Conservation (phyloP, 768 basidiomycete genomes). For the Boletus insuetus region DNA sequence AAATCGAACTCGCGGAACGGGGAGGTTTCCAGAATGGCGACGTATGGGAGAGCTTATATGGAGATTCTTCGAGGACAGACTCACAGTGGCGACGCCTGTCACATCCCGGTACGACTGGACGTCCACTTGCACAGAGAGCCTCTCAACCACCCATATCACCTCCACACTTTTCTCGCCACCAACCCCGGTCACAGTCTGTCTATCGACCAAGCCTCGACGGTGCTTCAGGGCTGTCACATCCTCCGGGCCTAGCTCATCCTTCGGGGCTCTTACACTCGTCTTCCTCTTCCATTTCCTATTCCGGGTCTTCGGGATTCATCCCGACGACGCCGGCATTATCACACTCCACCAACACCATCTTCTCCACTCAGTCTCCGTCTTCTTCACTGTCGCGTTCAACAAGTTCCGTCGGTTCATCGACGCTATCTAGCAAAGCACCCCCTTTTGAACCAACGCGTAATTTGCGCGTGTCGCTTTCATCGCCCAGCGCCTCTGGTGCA, state of each 20-base stretch:
- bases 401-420: constrained; percentile 34
- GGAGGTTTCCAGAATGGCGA: constrained; percentile 22
- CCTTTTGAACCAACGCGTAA: constrained; percentile 51
- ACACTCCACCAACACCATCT: constrained; percentile 15
- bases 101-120: constrained; percentile 30
- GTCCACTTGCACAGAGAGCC: constrained; percentile 16
- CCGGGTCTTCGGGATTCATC: constrained; percentile 16
- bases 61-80: constrained; percentile 17
- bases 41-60: constrained; percentile 11
- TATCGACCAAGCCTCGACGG: constrained; percentile 21
- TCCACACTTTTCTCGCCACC: constrained; percentile 26
- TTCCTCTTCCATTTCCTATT: constrained; percentile 16
- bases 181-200: constrained; percentile 24
- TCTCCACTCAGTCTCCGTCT: constrained; percentile 19
- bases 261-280: constrained; percentile 10
- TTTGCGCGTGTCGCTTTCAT: constrained; percentile 24
- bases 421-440: constrained; percentile 50
- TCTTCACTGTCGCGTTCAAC: constrained; percentile 29
- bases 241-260: constrained; percentile 16
- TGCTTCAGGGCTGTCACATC: constrained; percentile 10
- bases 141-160: constrained; percentile 24
- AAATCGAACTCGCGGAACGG: constrained; percentile 47
- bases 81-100: constrained; percentile 25
- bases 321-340: constrained; percentile 9
- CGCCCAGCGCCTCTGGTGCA: constrained; percentile 13